phyloP scores from a whole-genome alignment of 768 basidiomycete species.

The Porphyrellus cyaneotinctus region DNA sequence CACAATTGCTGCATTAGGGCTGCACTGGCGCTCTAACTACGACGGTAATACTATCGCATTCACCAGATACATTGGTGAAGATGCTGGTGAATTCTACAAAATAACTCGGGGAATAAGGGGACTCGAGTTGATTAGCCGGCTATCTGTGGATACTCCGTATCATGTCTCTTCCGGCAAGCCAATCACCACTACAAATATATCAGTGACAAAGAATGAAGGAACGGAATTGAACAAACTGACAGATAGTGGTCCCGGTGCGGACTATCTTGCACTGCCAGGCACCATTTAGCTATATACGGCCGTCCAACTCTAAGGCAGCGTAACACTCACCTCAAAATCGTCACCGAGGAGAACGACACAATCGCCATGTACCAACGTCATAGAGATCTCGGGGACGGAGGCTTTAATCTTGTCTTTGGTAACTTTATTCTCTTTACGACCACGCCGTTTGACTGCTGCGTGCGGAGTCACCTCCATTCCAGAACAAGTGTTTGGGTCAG shows the following conservation, averaged over 20 bases:
- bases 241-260: constrained; percentile 29
- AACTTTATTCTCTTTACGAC: constrained; percentile 18
- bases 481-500: not conserved
- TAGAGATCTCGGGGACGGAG: constrained; percentile 17
- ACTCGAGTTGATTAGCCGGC: not conserved
- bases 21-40: constrained; percentile 30
- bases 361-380: constrained; percentile 41
- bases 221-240: constrained; percentile 18
- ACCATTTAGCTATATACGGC: constrained; percentile 1
- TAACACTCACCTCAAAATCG: constrained; percentile 39
- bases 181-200: constrained; percentile 25
- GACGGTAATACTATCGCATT: constrained; percentile 4
- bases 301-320: not conserved
- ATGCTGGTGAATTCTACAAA: constrained; percentile 1
- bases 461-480: not conserved
- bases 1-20: constrained; percentile 32
- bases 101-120: not conserved
- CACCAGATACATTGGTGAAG: not conserved
- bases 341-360: constrained; percentile 35
- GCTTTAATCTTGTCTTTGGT: constrained; percentile 17
- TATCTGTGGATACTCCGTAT: not conserved
- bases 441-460: not conserved
- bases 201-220: constrained; percentile 3
- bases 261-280: constrained; percentile 24
- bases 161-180: constrained; percentile 20